Evolutionary conservation across 2,329 filamentous ascomycete species (phyloP), one percentile per base, ranked within the genome.

Genomic region (Penicillium thymicola): DNA sequence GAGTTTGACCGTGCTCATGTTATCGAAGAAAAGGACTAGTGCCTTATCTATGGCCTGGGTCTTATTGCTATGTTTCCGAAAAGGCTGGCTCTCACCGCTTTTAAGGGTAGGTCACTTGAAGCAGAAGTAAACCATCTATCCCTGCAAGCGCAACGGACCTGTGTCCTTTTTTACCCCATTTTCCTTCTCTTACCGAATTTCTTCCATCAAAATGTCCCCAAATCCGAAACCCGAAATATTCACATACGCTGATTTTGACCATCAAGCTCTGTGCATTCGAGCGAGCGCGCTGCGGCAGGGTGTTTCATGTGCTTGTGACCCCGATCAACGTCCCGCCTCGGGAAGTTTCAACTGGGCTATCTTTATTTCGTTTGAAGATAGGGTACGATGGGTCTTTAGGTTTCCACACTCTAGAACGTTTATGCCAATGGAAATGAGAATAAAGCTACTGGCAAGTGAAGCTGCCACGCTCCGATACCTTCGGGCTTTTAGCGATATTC

Each of bases 171-270:
- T 40, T n/a, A 32, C 36, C 34, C 4, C 32, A 8, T 38, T 32
- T 34, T 34, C 7, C 25, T 27, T 32, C 6, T 16, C 11, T 28
- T 48, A 3, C 11, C 47, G 25, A 41, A 50, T 50, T 23, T 40
- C 7, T 38, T 30, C 8, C 11, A 36, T 21, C 25, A 6, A 50
- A n/a, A 50, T 50, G 38, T 36, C 34, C 25, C 32, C 5, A 40
- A 27, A 54, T 38, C 27, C 3, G 36, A 53, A 37, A 36, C 14
- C 43, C 13, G 27, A 23, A 13, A 41, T 50, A 43, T 53, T 41
- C 25, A 46, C 42, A 21, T 52, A 45, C 18, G 36, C 48, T 6
- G 43, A 54, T n/a, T 64, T 38, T 44, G 16, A 52, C 43, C 16
- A 36, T 46, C 32, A 40, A 34, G 43, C 44, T 53, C 27, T 50